Base-by-base conservation (phyloP, 768 basidiomycete genomes). In the Suillus paluster region DNA sequence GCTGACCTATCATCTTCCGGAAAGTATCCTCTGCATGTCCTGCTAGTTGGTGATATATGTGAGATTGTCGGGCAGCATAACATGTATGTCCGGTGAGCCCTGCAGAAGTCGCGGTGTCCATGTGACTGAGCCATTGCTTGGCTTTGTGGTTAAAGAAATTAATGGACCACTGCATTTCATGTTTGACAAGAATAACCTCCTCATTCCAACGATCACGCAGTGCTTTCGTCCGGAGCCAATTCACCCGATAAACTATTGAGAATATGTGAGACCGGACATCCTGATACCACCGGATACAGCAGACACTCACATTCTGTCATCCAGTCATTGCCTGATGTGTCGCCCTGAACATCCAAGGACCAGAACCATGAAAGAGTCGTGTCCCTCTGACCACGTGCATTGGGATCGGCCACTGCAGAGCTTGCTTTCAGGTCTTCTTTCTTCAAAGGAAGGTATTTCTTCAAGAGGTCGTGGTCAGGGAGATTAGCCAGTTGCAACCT, bases 281-380 rank as follows among this genome's bases (percentile, higher is more conserved):
- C 5, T 12, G 21, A 11, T 14, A 23, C n/a, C 4, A 14, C 42
- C 25, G 17, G 14, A 23, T 25, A 41, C 38, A 45, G 19, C 3
- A 10, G 39, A 60, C n/a, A n/a, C 57, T 30, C 45, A 61, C 58
- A 60, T 61, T 64, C 53, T 6, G 58, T 41, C 63, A 64, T 64
- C 54, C 59, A 64, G 41, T 64, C 53, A 55, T 53, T 52, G 12
- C 17, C 25, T 2, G 15, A 25, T 4, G n/a, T 44, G 36, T 64
- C 60, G 9, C 38, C 15, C 25, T 30, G 30, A 1, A 60, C 45
- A 54, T 61, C 63, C 53, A 64, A 33, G 19, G 52, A 53, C 63
- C 63, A 64, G 27, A 64, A 61, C 63, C 60, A 64, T 5, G 63
- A n/a, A 4, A 64, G 54, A 21, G 53, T 23, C 9, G 33, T 44